Evolutionary conservation across 2,329 filamentous ascomycete species (phyloP).

Genomic region (Botryosphaeria dothidea): DNA sequence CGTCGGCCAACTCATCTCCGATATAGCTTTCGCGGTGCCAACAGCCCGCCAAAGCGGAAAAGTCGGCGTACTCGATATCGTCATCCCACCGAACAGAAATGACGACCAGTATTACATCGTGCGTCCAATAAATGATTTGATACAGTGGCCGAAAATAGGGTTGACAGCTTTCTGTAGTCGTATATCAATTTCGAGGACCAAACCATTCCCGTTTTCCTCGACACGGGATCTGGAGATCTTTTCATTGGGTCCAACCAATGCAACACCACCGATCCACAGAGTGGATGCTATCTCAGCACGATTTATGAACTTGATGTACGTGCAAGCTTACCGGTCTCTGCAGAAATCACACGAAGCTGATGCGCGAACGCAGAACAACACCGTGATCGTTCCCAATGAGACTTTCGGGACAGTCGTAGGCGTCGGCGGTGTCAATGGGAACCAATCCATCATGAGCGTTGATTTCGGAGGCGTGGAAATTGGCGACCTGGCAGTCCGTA

Average conservation of each 20-base stretch:
- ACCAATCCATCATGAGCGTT: constrained; percentile 1
- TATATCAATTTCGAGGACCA: neutral
- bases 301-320: neutral
- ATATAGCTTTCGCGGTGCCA: neutral
- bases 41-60: neutral
- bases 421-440: neutral
- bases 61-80: neutral
- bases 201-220: neutral
- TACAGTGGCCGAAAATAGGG: neutral
- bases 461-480: neutral
- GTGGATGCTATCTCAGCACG: neutral
- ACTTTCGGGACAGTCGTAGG: constrained; percentile 1
- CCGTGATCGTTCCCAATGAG: neutral
- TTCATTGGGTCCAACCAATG: constrained; percentile 3
- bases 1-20: neutral
- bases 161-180: neutral
- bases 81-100: neutral
- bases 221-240: neutral
- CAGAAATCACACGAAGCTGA: neutral
- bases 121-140: neutral
- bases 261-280: neutral
- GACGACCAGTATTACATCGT: constrained; percentile 1
- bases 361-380: neutral
- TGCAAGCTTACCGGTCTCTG: no score
- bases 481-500: neutral